A percentile compares a stretch with the other conserved stretches of the same genome.
phyloP scores from a whole-genome alignment of 2,329 filamentous ascomycete species.

The Ceratocystiopsis minuta region DNA sequence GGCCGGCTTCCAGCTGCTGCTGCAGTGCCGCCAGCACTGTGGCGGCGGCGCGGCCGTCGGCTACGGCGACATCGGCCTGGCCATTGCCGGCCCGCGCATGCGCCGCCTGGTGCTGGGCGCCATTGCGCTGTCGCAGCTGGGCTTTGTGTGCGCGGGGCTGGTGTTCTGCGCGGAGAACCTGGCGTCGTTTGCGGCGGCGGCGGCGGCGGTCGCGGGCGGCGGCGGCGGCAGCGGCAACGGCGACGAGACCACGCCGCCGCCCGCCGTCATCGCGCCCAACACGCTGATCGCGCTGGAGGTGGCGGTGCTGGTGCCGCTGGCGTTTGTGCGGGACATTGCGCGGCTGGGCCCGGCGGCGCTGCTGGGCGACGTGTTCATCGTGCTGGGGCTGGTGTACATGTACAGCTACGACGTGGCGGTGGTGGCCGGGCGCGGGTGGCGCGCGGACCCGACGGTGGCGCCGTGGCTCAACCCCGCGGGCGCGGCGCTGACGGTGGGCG shows the following conservation, averaged over 20 bases:
- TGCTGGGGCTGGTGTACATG: constrained; percentile 53
- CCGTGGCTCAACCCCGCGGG: constrained; percentile 47
- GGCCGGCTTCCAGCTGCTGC: constrained; percentile 52
- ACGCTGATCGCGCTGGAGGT: constrained; percentile 49
- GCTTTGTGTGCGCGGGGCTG: constrained; percentile 60
- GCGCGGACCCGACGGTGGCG: constrained; percentile 39
- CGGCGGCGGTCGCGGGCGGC: constrained; percentile 18
- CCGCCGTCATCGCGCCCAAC: constrained; percentile 33
- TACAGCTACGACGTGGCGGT: constrained; percentile 50
- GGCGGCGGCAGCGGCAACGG: neutral
- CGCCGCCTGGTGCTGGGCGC: constrained; percentile 49
- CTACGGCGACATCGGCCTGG: constrained; percentile 55
- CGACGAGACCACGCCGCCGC: constrained; percentile 23
- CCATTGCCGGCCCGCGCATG: constrained; percentile 45
- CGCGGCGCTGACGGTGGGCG: constrained; percentile 54
- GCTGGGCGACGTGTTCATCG: constrained; percentile 53
- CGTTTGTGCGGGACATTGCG: constrained; percentile 56
- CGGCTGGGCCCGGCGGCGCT: constrained; percentile 53
- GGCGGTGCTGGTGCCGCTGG: constrained; percentile 44
- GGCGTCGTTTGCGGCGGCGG: constrained; percentile 46
- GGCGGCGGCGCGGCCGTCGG: constrained; percentile 32
- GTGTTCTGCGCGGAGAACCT: constrained; percentile 66
- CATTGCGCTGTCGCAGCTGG: constrained; percentile 57
- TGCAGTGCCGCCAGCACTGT: constrained; percentile 45
- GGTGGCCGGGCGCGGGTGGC: constrained; percentile 31